A percentile compares a stretch with the other conserved stretches of the same genome.
These are phyloP conservation scores for Auriscalpium orientale DNA, from an alignment of 768 basidiomycete genomes.

Conservation along the genomic window DNA sequence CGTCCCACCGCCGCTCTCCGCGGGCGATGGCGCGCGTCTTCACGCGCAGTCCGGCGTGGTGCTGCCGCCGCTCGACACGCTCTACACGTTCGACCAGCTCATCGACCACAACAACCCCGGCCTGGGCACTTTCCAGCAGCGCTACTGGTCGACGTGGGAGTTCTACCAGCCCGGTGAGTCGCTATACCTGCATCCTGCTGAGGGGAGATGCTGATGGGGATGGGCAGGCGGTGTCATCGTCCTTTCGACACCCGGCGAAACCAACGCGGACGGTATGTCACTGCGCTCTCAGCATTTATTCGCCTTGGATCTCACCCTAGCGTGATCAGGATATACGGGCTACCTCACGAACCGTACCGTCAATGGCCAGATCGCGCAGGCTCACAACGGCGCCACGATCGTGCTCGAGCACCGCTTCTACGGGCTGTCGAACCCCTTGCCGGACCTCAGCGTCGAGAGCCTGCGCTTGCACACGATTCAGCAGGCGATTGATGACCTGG, in stretches of 20 bases:
- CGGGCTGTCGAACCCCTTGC: conserved; percentile 62
- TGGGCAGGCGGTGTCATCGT: conserved; percentile 46
- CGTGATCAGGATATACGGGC: not conserved
- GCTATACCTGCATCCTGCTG: not conserved
- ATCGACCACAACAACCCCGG: conserved; percentile 49
- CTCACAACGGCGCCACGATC: conserved; percentile 54
- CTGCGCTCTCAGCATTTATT: not conserved
- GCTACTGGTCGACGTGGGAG: conserved; percentile 65
- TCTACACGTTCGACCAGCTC: conserved; percentile 48
- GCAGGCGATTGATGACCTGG: conserved; percentile 68
- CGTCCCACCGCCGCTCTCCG: not conserved
- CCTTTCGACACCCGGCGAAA: conserved; percentile 60
- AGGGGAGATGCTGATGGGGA: not conserved
- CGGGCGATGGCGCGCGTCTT: not conserved
- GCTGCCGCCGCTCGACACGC: conserved; percentile 26
- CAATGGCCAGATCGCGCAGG: conserved; percentile 57
- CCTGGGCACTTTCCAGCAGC: conserved; percentile 74
- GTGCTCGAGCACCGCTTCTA: conserved; percentile 71
- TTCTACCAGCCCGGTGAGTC: conserved; percentile 40
- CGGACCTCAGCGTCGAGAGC: conserved; percentile 51
- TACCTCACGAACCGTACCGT: conserved; percentile 64
- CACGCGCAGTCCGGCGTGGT: conserved; percentile 17
- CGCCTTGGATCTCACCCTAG: not conserved
- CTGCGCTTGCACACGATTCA: conserved; percentile 57
- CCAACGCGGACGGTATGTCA: conserved; percentile 37